Conservation (phyloP, 2,329 filamentous ascomycete genomes). For the Pyricularia sp. region DNA sequence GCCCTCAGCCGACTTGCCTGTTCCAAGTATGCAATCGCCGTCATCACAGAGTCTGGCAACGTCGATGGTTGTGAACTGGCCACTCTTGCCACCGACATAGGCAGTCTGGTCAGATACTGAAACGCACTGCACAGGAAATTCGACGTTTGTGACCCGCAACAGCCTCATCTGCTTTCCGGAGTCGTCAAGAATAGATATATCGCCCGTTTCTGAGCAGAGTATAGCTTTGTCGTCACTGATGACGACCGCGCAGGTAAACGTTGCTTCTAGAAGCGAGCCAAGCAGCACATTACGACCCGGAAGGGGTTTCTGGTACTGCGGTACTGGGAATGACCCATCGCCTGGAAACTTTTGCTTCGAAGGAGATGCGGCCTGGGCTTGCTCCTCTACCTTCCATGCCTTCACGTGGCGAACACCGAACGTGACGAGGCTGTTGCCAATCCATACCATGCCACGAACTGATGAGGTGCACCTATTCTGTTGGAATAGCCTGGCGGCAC, state of each 20-base stretch:
- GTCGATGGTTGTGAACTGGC: slow-evolving; percentile 44
- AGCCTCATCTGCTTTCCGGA: slow-evolving; percentile 63
- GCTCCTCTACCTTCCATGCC: slow-evolving; percentile 78
- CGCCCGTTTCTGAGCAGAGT: slow-evolving; percentile 78
- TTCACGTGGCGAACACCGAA: slow-evolving; percentile 88
- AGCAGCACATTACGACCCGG: slow-evolving; percentile 82
- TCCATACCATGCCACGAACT: slow-evolving; percentile 82
- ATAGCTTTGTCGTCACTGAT: slow-evolving; percentile 68
- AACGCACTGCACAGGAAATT: slow-evolving; percentile 60
- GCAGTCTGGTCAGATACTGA: slow-evolving; percentile 48
- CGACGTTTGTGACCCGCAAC: slow-evolving; percentile 53
- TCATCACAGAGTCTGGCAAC: slow-evolving; percentile 38
- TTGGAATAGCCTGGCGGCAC: slow-evolving; percentile 70
- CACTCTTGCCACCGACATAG: slow-evolving; percentile 61
- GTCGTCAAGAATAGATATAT: slow-evolving; percentile 83
- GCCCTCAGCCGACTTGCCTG: slow-evolving; percentile 28
- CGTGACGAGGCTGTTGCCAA: slow-evolving; percentile 75
- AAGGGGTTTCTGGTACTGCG: slow-evolving; percentile 56
- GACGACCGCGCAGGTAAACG: slow-evolving; percentile 68
- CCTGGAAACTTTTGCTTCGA: slow-evolving; percentile 48
- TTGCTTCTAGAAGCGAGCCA: slow-evolving; percentile 70
- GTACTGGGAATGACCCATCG: slow-evolving; percentile 23
- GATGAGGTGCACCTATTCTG: slow-evolving; percentile 86
- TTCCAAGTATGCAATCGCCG: slow-evolving; percentile 27
- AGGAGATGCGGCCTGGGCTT: slow-evolving; percentile 43